Conservation (phyloP, 768 basidiomycete genomes). For the Dentipellis sp. region DNA sequence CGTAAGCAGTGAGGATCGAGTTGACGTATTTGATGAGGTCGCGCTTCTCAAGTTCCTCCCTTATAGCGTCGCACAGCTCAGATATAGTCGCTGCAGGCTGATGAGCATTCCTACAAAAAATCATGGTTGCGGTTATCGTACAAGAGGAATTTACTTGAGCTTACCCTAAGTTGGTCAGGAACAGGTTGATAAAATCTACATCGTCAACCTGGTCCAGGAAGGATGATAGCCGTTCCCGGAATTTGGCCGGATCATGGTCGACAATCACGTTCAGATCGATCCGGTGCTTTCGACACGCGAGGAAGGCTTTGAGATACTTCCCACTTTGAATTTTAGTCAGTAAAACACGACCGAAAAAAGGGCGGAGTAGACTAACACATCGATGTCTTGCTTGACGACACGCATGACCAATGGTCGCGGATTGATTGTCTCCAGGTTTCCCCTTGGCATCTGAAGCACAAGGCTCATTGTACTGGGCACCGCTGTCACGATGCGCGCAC, state of each 20-base stretch:
- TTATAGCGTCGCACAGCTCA: slow-evolving; percentile 69
- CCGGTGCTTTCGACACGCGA: slow-evolving; percentile 87
- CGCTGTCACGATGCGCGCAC: slow-evolving; percentile 80
- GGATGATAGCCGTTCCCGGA: slow-evolving; percentile 47
- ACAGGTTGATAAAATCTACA: slow-evolving; percentile 87
- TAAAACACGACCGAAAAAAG: neutral
- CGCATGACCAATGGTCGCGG: slow-evolving; percentile 87
- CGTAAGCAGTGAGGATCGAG: slow-evolving; percentile 85
- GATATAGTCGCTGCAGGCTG: slow-evolving; percentile 51
- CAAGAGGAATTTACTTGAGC: slow-evolving; percentile 10
- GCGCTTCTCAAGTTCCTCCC: slow-evolving; percentile 56
- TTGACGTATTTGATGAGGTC: slow-evolving; percentile 80
- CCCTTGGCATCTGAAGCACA: slow-evolving; percentile 95
- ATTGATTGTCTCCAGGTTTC: slow-evolving; percentile 92
- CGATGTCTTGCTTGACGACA: slow-evolving; percentile 68
- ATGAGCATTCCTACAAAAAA: slow-evolving; percentile 44
- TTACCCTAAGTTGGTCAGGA: slow-evolving; percentile 80
- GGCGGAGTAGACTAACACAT: slow-evolving; percentile 40
- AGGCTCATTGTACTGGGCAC: slow-evolving; percentile 84
- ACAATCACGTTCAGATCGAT: slow-evolving; percentile 88
- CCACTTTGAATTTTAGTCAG: slow-evolving; percentile 32
- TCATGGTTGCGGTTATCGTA: neutral
- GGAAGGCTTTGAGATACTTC: slow-evolving; percentile 78
- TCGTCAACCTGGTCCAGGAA: slow-evolving; percentile 85
- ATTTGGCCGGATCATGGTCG: slow-evolving; percentile 63